Conservation (phyloP, 257 asterid genomes). For the Ajuga chamaepitys region DNA sequence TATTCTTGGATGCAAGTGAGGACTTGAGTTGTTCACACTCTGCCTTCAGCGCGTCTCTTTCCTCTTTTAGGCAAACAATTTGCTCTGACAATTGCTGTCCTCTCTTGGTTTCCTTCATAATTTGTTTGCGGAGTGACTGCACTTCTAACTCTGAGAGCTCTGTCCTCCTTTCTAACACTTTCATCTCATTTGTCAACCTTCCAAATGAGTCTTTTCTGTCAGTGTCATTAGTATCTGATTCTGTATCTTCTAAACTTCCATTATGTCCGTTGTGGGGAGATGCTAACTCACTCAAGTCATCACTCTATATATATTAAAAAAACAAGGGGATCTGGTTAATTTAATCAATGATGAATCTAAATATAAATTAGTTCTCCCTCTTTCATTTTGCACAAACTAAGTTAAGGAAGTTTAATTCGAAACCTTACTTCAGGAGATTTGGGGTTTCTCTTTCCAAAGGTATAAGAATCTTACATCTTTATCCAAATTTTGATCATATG, state of each 20-base stretch:
- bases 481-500: slow-evolving; percentile 33
- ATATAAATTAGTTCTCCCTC: background rate
- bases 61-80: slow-evolving; percentile 46
- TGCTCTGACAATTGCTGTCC: slow-evolving; percentile 62
- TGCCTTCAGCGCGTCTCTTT: slow-evolving; percentile 49
- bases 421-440: slow-evolving; percentile 63
- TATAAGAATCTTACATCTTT: slow-evolving; percentile 24
- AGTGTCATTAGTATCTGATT: slow-evolving; percentile 25
- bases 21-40: slow-evolving; percentile 56
- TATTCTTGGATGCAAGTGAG: slow-evolving; percentile 22
- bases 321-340: background rate
- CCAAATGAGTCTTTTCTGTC: slow-evolving; percentile 25
- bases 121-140: slow-evolving; percentile 72
- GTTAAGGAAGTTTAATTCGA: slow-evolving; percentile 9
- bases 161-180: slow-evolving; percentile 50
- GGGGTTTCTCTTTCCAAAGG: slow-evolving; percentile 21
- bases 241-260: slow-evolving; percentile 35
- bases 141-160: slow-evolving; percentile 78
- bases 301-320: slow-evolving; percentile 36
- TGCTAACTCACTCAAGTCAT: slow-evolving; percentile 34
- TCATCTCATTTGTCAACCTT: slow-evolving; percentile 34
- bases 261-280: slow-evolving; percentile 28
- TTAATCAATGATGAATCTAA: background rate
- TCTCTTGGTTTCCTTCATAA: slow-evolving; percentile 53
- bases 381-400: background rate